Evolutionary conservation across 441 rosid species (phyloP).

Genomic region (Erodium trifolium): DNA sequence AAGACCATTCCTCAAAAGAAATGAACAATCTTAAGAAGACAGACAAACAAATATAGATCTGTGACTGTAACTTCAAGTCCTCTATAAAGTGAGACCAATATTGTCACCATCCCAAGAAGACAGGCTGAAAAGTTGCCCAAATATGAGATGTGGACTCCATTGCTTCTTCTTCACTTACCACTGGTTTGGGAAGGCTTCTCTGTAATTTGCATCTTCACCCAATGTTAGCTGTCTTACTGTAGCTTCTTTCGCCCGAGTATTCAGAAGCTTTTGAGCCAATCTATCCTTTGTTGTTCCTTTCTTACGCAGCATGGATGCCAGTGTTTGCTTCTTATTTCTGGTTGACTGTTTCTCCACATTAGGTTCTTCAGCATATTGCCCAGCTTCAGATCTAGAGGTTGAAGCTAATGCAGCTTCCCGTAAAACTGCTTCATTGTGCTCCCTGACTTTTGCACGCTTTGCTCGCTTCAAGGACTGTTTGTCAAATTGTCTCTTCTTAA

Average conservation of each 20-base stretch:
- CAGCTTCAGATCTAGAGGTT: conserved; percentile 52
- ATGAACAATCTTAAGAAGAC: background rate
- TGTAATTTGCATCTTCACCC: conserved; percentile 47
- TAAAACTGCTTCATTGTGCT: conserved; percentile 68
- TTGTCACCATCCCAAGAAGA: no score
- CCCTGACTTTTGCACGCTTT: conserved; percentile 62
- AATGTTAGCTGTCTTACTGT: conserved; percentile 37
- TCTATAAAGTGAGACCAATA: no score
- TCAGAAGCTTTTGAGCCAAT: conserved; percentile 47
- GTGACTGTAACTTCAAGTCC: background rate
- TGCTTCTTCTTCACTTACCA: conserved; percentile 39
- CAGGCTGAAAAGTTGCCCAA: background rate
- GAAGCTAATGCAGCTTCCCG: conserved; percentile 75
- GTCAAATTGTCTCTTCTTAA: conserved; percentile 44
- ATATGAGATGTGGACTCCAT: background rate
- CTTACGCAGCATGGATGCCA: conserved; percentile 49
- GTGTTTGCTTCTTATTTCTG: conserved; percentile 48
- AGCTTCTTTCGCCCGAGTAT: conserved; percentile 39
- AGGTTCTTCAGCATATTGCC: conserved; percentile 31
- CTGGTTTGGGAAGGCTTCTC: conserved; percentile 79
- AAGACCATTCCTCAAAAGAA: no score
- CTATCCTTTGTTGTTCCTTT: conserved; percentile 63
- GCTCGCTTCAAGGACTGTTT: conserved; percentile 45
- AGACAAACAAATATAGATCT: background rate
- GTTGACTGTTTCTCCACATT: conserved; percentile 13